These are phyloP conservation scores for Teratosphaeria destructans DNA, from an alignment of 2,329 filamentous ascomycete species.

Conservation along the genomic window DNA sequence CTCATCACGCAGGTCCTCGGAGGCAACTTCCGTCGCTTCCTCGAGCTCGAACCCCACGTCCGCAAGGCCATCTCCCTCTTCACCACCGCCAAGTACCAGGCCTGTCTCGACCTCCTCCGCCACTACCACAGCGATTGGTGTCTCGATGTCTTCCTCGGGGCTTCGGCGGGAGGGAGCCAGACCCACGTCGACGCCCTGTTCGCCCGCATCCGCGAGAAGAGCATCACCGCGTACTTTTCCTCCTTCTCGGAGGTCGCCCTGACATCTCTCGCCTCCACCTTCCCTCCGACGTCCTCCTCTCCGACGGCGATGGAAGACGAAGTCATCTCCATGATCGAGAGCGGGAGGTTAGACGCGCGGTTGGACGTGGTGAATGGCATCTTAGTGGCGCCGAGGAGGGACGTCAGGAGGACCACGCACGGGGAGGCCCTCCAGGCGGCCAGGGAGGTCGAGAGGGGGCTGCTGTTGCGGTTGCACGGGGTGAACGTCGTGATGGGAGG, in stretches of 20 bases:
- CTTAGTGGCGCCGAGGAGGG: slow-evolving; percentile 58
- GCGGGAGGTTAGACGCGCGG: slow-evolving; percentile 60
- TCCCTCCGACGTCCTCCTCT: slow-evolving; percentile 38
- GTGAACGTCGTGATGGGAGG: slow-evolving; percentile 68
- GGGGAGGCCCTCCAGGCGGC: slow-evolving; percentile 56
- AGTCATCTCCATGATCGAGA: slow-evolving; percentile 66
- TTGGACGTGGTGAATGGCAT: slow-evolving; percentile 77
- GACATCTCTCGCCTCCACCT: slow-evolving; percentile 65
- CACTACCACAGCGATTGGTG: slow-evolving; percentile 74
- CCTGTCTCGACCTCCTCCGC: slow-evolving; percentile 73
- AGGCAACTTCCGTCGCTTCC: slow-evolving; percentile 73
- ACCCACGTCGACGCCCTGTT: slow-evolving; percentile 60
- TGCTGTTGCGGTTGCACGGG: slow-evolving; percentile 64
- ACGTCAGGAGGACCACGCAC: slow-evolving; percentile 62
- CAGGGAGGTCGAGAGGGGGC: slow-evolving; percentile 61
- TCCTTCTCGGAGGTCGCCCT: slow-evolving; percentile 84
- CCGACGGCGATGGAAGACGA: slow-evolving; percentile 57
- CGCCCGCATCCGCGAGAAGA: slow-evolving; percentile 69
- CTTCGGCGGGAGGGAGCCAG: slow-evolving; percentile 1
- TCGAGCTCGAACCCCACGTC: slow-evolving; percentile 89
- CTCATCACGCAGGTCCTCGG: slow-evolving; percentile 70
- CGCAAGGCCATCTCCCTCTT: slow-evolving; percentile 84
- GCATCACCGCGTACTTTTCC: slow-evolving; percentile 84
- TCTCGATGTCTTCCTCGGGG: slow-evolving; percentile 69
- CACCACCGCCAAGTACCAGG: slow-evolving; percentile 79